Percentiles rank a stretch among this genome's conserved stretches.
Conservation (phyloP, 179 eudicot genomes). For the Pouteria campechiana region DNA sequence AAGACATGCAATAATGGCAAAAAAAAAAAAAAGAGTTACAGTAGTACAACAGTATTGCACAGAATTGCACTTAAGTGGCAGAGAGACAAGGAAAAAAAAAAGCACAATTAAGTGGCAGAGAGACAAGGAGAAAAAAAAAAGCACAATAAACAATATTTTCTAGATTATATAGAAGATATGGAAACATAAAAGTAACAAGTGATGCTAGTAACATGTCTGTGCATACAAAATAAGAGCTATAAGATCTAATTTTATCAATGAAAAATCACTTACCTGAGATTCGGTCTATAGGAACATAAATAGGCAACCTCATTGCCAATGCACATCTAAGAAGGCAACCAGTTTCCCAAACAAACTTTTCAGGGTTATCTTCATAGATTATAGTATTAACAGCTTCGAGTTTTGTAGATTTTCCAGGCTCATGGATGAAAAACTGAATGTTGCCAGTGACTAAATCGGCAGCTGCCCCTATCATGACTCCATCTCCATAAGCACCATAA, state of each 20-base stretch:
- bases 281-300: constrained; percentile 41
- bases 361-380: constrained; percentile 56
- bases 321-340: constrained; percentile 69
- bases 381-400: constrained; percentile 41
- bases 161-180: neutral
- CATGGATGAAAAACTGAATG: constrained; percentile 39
- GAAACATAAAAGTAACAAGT: neutral
- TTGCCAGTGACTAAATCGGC: constrained; percentile 20
- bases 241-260: too few species aligned
- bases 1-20: too few species aligned
- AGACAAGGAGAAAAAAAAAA: neutral
- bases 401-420: constrained; percentile 17
- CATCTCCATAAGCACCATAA: constrained; percentile 6
- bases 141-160: neutral
- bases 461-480: constrained; percentile 54
- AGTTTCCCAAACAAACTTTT: constrained; percentile 66
- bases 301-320: constrained; percentile 58
- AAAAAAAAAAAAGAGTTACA: too few species aligned
- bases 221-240: too few species aligned
- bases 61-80: neutral
- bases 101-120: neutral
- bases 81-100: neutral
- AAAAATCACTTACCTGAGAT: constrained; percentile 26
- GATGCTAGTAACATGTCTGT: too few species aligned
- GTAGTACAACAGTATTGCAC: too few species aligned